These are phyloP conservation scores for Mercurialis annua DNA, from an alignment of 345 rosid species.

Conservation along the genomic window DNA sequence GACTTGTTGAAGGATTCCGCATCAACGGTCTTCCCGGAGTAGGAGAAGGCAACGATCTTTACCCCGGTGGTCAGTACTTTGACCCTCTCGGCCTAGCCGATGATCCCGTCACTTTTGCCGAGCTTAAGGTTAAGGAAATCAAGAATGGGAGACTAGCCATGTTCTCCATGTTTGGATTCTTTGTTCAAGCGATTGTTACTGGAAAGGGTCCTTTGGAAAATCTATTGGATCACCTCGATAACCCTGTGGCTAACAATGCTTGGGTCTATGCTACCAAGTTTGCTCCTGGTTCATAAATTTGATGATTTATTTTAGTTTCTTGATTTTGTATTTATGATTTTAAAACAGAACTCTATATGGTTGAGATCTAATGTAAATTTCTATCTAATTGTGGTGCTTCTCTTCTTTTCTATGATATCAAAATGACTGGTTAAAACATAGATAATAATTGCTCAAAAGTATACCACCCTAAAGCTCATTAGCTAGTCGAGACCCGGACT, in stretches of 20 bases:
- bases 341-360: neutral
- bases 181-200: conserved; percentile 90
- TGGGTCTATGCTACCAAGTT: conserved; percentile 98
- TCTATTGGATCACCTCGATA: conserved; percentile 81
- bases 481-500: too few species aligned
- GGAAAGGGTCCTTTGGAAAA: conserved; percentile 96
- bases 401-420: neutral
- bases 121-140: conserved; percentile 96
- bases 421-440: neutral
- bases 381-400: neutral
- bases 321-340: conserved; percentile 9
- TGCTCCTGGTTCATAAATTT: conserved; percentile 65
- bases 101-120: conserved; percentile 78
- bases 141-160: conserved; percentile 91
- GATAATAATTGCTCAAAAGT: neutral
- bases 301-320: neutral
- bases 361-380: conserved; percentile 18
- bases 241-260: conserved; percentile 96
- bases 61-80: conserved; percentile 87
- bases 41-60: conserved; percentile 88
- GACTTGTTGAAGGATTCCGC: conserved; percentile 87
- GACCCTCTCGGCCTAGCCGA: conserved; percentile 91
- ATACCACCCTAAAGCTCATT: too few species aligned
- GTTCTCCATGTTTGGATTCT: conserved; percentile 99
- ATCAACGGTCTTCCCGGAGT: conserved; percentile 93